Conservation (phyloP, 805 yeast species). For the Torulaspora maleeae region DNA sequence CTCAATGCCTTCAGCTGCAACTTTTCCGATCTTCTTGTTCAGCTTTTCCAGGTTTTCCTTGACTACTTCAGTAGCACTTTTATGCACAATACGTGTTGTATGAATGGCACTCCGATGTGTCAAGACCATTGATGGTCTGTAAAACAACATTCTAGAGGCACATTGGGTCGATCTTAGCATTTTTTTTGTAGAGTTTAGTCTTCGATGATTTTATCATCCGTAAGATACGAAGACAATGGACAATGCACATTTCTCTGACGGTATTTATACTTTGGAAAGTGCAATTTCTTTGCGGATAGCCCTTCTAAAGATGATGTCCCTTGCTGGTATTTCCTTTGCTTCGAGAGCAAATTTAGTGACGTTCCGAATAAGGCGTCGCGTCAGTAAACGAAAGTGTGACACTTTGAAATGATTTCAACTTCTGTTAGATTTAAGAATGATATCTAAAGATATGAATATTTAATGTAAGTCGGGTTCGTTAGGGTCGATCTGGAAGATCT, state of each 20-base stretch:
- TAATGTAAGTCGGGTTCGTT: conserved; percentile 19
- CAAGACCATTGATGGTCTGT: conserved; percentile 12
- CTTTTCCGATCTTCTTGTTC: conserved; percentile 25
- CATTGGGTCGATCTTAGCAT: conserved; percentile 8
- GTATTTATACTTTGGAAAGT: neutral
- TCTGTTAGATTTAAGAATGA: neutral
- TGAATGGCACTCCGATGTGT: conserved; percentile 10
- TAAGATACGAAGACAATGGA: no score
- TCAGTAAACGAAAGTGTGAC: neutral
- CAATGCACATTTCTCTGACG: no score
- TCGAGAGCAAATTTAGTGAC: conserved; percentile 1
- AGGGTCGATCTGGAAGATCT: conserved; percentile 67
- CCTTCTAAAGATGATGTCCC: neutral
- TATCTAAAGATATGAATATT: neutral
- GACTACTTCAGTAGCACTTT: conserved; percentile 14
- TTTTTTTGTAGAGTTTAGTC: conserved; percentile 2
- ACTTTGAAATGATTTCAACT: neutral
- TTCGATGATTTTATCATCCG: neutral
- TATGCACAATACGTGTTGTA: conserved; percentile 1
- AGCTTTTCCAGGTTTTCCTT: conserved; percentile 22
- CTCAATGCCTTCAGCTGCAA: conserved; percentile 26
- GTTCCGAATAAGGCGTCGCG: conserved; percentile 2
- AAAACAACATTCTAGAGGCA: conserved; percentile 4
- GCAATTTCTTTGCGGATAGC: neutral
- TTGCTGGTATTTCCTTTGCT: conserved; percentile 5